These are phyloP conservation scores for Chlamydomonas incerta DNA, from an alignment of 139 green algal species.

Conservation along the genomic window DNA sequence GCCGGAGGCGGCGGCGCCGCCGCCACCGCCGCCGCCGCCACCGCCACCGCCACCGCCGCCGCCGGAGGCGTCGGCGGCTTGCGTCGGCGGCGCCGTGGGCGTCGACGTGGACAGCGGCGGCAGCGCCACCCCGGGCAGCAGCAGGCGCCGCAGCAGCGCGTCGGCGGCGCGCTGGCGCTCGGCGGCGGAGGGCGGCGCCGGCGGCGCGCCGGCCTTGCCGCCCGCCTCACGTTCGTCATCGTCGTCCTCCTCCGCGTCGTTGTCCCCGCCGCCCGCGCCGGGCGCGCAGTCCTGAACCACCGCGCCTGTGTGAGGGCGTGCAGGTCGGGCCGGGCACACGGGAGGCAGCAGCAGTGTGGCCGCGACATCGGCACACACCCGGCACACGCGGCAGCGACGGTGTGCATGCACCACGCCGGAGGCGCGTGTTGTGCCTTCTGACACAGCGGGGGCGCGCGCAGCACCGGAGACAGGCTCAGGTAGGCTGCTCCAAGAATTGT, in stretches of 20 bases:
- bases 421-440: too few species aligned
- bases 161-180: slow-evolving; percentile 4
- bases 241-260: background rate
- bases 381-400: too few species aligned
- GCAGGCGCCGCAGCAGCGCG: background rate
- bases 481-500: too few species aligned
- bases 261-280: background rate
- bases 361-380: too few species aligned
- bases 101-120: too few species aligned
- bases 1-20: background rate
- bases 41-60: background rate
- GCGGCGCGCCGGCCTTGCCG: background rate
- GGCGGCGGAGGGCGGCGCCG: background rate
- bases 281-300: background rate
- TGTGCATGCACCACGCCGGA: too few species aligned
- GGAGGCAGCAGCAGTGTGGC: too few species aligned
- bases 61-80: background rate
- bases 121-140: background rate
- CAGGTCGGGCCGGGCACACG: too few species aligned
- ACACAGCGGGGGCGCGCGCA: too few species aligned
- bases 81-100: background rate
- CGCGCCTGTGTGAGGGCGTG: background rate
- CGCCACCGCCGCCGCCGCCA: background rate
- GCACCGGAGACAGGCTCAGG: too few species aligned
- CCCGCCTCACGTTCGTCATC: background rate